phyloP scores from a whole-genome alignment of 495 filamentous ascomycete genomes.

The Penicillium maclennaniae region DNA sequence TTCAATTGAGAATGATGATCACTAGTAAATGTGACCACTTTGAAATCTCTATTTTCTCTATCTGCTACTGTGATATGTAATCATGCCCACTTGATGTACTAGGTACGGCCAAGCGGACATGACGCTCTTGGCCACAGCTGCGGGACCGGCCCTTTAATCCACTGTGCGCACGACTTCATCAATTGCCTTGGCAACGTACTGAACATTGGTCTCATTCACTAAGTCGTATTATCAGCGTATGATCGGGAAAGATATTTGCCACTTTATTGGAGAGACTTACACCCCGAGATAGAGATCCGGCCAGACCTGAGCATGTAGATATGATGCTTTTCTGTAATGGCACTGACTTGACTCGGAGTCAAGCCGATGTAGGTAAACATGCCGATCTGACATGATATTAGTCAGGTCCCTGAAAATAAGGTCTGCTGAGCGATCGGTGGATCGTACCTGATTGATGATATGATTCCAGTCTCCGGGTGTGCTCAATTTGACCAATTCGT shows the following conservation, averaged over 20 bases:
- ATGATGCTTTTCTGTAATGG: constrained; percentile 20
- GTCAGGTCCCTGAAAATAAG: not conserved
- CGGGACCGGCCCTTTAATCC: not conserved
- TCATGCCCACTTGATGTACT: too few relatives aligned
- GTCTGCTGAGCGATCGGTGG: not conserved
- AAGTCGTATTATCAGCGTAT: not conserved
- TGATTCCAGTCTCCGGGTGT: constrained; percentile 22
- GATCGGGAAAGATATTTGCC: not conserved
- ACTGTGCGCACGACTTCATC: not conserved
- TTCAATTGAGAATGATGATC: too few relatives aligned
- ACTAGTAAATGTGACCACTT: too few relatives aligned
- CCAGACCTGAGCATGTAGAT: constrained; percentile 23
- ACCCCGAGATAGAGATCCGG: constrained; percentile 6
- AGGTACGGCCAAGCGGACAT: too few relatives aligned
- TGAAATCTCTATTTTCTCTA: too few relatives aligned
- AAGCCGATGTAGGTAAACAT: constrained; percentile 31
- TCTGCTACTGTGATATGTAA: too few relatives aligned
- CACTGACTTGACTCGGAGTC: constrained; percentile 14
- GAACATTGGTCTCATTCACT: not conserved
- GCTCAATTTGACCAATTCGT: constrained; percentile 15
- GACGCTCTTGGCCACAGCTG: too few relatives aligned
- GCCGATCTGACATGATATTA: constrained; percentile 17
- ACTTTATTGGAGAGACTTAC: not conserved
- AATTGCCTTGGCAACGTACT: not conserved
- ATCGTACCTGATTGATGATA: constrained; percentile 4